Evolutionary conservation across 345 rosid species (phyloP).

Genomic region (Diplotaxis tenuifolia): DNA sequence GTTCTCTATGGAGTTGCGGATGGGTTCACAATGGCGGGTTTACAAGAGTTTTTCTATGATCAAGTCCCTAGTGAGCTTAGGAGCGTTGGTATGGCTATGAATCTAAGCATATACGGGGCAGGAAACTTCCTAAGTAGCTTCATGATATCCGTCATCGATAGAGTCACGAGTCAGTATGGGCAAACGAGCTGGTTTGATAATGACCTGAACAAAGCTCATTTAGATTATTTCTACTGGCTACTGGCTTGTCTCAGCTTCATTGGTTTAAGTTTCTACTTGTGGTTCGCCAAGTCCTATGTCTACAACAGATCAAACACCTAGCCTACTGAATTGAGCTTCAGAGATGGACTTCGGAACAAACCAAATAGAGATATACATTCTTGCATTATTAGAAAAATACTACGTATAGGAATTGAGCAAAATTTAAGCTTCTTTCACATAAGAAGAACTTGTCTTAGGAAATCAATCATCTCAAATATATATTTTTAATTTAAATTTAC

Average conservation of each 20-base stretch:
- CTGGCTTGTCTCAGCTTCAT: slow-evolving; percentile 29
- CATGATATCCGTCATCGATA: slow-evolving; percentile 44
- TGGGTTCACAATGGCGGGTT: slow-evolving; percentile 49
- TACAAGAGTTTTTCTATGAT: slow-evolving; percentile 61
- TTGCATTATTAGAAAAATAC: not conserved
- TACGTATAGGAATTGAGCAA: not conserved
- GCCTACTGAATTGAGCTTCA: not conserved
- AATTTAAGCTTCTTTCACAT: not conserved
- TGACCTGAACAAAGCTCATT: slow-evolving; percentile 51
- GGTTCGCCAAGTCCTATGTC: slow-evolving; percentile 43
- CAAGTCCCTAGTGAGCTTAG: slow-evolving; percentile 51
- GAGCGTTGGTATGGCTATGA: slow-evolving; percentile 53
- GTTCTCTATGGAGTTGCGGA: slow-evolving; percentile 18
- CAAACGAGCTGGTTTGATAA: slow-evolving; percentile 45
- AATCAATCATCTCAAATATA: not conserved
- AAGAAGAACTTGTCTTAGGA: not conserved
- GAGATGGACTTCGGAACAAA: not conserved
- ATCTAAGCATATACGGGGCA: slow-evolving; percentile 50
- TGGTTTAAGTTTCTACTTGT: slow-evolving; percentile 22
- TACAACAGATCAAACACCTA: slow-evolving; percentile 26
- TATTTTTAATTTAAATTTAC: no score
- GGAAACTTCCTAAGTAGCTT: slow-evolving; percentile 54
- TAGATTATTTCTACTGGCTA: slow-evolving; percentile 55
- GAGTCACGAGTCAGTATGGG: slow-evolving; percentile 34
- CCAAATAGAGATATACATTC: not conserved